These are phyloP conservation scores for Acanthamoeba castellanii DNA, from an alignment of 208 protist species.

Conservation along the genomic window DNA sequence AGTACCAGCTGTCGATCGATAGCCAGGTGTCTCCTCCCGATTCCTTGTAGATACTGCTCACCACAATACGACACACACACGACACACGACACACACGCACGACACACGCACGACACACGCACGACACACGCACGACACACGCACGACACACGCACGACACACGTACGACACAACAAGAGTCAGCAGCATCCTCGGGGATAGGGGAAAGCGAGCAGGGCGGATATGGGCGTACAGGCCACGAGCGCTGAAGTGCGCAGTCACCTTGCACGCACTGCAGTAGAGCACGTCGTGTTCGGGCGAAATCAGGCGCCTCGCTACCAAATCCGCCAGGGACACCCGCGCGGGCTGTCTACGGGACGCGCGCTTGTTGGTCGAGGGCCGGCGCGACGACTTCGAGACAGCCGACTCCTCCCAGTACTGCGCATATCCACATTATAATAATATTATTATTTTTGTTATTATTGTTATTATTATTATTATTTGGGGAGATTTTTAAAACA, in stretches of 20 bases:
- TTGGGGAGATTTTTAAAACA: neutral
- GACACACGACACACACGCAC: too few species aligned
- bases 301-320: neutral
- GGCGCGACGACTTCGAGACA: neutral
- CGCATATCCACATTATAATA: neutral
- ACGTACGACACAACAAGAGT: too few species aligned
- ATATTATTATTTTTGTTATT: too few species aligned
- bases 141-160: too few species aligned
- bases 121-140: too few species aligned
- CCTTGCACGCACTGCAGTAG: neutral
- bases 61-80: too few species aligned
- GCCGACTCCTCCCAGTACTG: neutral
- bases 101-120: too few species aligned
- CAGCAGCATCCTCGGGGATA: neutral
- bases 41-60: neutral
- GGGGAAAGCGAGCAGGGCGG: too few species aligned
- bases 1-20: neutral
- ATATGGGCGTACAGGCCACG: neutral
- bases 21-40: neutral
- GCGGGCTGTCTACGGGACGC: neutral
- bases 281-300: neutral
- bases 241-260: neutral
- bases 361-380: neutral
- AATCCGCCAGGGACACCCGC: neutral
- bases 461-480: neutral